Evolutionary conservation across 2,329 filamentous ascomycete species (phyloP).

Genomic region (Colletotrichum sp.): DNA sequence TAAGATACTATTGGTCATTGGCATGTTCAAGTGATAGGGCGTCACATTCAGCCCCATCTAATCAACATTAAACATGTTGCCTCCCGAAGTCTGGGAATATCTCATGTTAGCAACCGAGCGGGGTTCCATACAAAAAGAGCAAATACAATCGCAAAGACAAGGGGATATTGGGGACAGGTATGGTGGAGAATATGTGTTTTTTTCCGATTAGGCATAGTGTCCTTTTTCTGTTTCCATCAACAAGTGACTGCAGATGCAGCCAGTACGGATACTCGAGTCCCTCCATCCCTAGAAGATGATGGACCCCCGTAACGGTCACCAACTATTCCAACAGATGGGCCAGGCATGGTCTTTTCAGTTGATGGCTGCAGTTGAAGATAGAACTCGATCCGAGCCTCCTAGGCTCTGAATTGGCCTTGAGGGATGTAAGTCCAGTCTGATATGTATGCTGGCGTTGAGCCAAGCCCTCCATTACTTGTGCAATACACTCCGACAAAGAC

Average conservation of each 20-base stretch:
- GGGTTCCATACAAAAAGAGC: background rate
- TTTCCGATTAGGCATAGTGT: background rate
- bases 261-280: background rate
- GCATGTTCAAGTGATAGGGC: background rate
- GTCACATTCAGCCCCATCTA: background rate
- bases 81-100: background rate
- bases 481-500: constrained; percentile 56
- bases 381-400: background rate
- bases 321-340: background rate
- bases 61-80: background rate
- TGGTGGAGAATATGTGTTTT: background rate
- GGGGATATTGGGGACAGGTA: background rate
- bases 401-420: constrained; percentile 39
- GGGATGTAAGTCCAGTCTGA: constrained; percentile 51
- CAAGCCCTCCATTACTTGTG: constrained; percentile 54
- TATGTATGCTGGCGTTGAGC: constrained; percentile 49
- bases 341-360: background rate
- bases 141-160: background rate
- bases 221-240: background rate
- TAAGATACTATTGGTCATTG: background rate
- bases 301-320: background rate
- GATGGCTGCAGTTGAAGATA: background rate
- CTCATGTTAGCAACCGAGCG: background rate
- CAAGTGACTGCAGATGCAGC: background rate
- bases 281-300: background rate